These are phyloP conservation scores for Davidsoniella virescens DNA, from an alignment of 2,329 filamentous ascomycete species.

Conservation along the genomic window DNA sequence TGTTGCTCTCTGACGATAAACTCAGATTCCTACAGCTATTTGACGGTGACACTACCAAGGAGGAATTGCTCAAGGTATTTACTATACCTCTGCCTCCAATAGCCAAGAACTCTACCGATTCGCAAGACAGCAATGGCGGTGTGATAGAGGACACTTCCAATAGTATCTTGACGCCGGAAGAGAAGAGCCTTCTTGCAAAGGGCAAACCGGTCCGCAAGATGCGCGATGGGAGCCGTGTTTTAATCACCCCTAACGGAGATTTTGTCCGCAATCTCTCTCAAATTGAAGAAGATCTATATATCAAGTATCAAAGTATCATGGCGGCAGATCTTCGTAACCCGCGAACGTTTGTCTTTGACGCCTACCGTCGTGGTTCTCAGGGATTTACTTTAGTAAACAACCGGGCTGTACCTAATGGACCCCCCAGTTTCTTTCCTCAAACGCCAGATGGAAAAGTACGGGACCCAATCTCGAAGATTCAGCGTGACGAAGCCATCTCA, in stretches of 20 bases:
- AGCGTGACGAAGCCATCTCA: constrained; percentile 47
- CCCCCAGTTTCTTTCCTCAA: constrained; percentile 43
- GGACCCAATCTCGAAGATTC: constrained; percentile 48
- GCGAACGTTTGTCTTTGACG: constrained; percentile 36
- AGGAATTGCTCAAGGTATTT: constrained; percentile 3
- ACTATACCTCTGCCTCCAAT: not conserved
- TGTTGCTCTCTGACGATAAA: constrained; percentile 18
- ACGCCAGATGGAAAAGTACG: constrained; percentile 29
- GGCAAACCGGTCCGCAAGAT: constrained; percentile 45
- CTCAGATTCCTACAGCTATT: constrained; percentile 25
- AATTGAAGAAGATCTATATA: constrained; percentile 53
- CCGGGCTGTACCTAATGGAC: constrained; percentile 46
- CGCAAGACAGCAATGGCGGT: not conserved
- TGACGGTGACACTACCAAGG: constrained; percentile 14
- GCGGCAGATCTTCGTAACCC: constrained; percentile 33
- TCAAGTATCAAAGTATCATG: constrained; percentile 49
- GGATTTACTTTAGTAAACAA: constrained; percentile 46
- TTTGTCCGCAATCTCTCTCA: constrained; percentile 55
- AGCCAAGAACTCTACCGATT: not conserved
- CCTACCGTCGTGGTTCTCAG: constrained; percentile 24
- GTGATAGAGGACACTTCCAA: not conserved
- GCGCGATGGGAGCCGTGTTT: constrained; percentile 41
- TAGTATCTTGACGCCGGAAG: constrained; percentile 33
- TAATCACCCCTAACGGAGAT: constrained; percentile 62
- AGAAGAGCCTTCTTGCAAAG: constrained; percentile 36